Evolutionary conservation across 2,329 filamentous ascomycete genomes (phyloP).

Genomic region (Cercospora zeina): DNA sequence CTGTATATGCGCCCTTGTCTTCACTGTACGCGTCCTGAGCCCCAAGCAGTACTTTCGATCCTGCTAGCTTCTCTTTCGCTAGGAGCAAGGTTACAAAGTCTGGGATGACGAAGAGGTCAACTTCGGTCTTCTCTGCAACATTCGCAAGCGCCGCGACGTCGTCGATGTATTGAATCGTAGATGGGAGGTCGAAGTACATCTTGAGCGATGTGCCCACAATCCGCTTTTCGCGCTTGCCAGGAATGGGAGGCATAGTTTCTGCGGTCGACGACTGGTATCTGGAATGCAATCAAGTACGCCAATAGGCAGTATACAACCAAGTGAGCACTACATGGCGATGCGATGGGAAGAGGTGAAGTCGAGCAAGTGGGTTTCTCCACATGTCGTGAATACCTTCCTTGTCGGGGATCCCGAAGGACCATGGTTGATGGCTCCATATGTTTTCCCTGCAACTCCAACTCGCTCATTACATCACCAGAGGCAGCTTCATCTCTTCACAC

Average conservation of each 20-base stretch:
- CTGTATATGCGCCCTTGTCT: constrained; percentile 71
- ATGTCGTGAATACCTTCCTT: background rate
- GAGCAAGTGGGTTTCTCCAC: constrained; percentile 10
- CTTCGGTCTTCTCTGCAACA: constrained; percentile 56
- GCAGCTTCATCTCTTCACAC: background rate
- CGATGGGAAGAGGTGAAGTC: constrained; percentile 11
- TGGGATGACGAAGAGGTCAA: constrained; percentile 75
- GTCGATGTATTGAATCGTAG: constrained; percentile 56
- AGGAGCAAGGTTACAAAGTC: constrained; percentile 70
- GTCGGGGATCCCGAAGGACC: background rate
- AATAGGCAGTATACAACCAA: background rate
- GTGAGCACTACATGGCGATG: background rate
- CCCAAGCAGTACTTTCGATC: constrained; percentile 61
- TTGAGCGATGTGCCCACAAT: constrained; percentile 74
- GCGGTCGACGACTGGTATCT: background rate
- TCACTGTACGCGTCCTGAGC: constrained; percentile 76
- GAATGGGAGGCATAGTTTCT: constrained; percentile 39
- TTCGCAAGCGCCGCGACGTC: constrained; percentile 48
- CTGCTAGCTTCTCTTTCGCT: constrained; percentile 49
- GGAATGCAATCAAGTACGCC: background rate
- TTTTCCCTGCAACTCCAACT: background rate
- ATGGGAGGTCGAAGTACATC: constrained; percentile 73
- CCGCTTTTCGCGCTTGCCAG: constrained; percentile 52
- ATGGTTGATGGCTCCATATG: background rate
- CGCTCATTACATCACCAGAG: background rate